These are phyloP conservation scores for Pseudopyricularia cyperi DNA, from an alignment of 2,329 filamentous ascomycete species.

Conservation along the genomic window DNA sequence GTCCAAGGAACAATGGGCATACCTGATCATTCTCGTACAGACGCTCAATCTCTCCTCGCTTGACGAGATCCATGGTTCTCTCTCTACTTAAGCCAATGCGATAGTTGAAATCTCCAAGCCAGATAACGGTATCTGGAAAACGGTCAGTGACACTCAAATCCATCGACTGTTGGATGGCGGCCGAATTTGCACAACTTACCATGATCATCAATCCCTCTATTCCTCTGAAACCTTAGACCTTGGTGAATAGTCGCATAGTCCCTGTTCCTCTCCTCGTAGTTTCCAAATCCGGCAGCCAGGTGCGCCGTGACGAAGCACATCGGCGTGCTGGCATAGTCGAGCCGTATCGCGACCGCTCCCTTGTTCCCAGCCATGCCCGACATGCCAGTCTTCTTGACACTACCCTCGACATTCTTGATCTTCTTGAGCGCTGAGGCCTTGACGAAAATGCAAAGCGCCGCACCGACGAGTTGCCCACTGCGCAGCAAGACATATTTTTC, in stretches of 20 bases:
- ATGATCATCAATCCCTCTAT: constrained; percentile 83
- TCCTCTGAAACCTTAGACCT: constrained; percentile 81
- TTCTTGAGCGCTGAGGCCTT: constrained; percentile 61
- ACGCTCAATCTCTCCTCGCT: constrained; percentile 58
- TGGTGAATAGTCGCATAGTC: constrained; percentile 85
- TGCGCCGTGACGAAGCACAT: constrained; percentile 95
- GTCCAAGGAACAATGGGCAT: constrained; percentile 23
- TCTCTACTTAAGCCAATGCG: constrained; percentile 78
- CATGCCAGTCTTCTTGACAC: constrained; percentile 86
- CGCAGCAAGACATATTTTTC: constrained; percentile 81
- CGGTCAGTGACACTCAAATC: neutral
- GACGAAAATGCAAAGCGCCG: constrained; percentile 84
- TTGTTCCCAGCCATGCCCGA: constrained; percentile 98
- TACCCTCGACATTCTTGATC: constrained; percentile 95
- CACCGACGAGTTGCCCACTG: constrained; percentile 88
- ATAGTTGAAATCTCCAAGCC: constrained; percentile 98
- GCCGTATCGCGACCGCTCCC: constrained; percentile 87
- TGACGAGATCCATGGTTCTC: constrained; percentile 60
- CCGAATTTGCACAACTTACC: neutral
- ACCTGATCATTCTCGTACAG: constrained; percentile 81
- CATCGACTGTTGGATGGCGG: neutral
- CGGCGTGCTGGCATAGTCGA: constrained; percentile 86
- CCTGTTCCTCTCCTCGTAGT: constrained; percentile 90
- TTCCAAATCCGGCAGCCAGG: constrained; percentile 87
- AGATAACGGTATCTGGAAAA: constrained; percentile 57